Evolutionary conservation across 192 early-diverging fungal species (phyloP), one percentile per base, ranked within the genome.

Genomic region (Funneliformis geosporum): DNA sequence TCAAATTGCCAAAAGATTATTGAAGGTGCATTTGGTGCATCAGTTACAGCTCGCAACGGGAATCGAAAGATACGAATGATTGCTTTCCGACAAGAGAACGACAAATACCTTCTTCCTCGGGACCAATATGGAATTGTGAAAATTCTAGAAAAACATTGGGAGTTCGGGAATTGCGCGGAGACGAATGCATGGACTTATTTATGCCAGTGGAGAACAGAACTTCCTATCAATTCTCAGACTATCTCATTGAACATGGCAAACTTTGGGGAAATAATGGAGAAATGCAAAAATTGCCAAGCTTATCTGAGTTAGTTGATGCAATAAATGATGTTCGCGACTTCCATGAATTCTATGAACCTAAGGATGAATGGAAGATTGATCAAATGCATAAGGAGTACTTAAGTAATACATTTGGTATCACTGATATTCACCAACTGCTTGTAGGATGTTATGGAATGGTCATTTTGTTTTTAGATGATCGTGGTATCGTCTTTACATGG

Each of bases 371-470:
- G 33, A 33, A 2, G 2, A 33, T 33, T 33, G 33, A 33, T 33
- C 1, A 33, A 2, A 2, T 2, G 2, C 0, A 33, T 33, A 33
- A 33, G 33, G 60, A 60, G 3, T 60, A 60, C 3, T 60, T 60
- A 1, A 21, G 60, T 60, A 2, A 60, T 60, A 2, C 23, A 21
- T 60, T 2, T 60, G 60, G 60, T 60, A 60, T 60, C 60, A 60
- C 60, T 60, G 3, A 23, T 33, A 33, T 33, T 33, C 0, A 33
- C 6, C 67, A 5, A 16, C 2, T 39, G 2, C 14, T 69, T 69
- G 67, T 69, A 69, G 67, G 39, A 2, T 4, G 39, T 69, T 69
- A 25, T 69, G 67, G 67, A 23, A 69, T 69, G 67, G 33, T 44
- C 39, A n/a, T 69, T 69, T 69, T 39, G 67, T 39, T 69, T 25